Evolutionary conservation across 2,329 filamentous ascomycete species (phyloP).

Genomic region (Pseudonectria buxi): DNA sequence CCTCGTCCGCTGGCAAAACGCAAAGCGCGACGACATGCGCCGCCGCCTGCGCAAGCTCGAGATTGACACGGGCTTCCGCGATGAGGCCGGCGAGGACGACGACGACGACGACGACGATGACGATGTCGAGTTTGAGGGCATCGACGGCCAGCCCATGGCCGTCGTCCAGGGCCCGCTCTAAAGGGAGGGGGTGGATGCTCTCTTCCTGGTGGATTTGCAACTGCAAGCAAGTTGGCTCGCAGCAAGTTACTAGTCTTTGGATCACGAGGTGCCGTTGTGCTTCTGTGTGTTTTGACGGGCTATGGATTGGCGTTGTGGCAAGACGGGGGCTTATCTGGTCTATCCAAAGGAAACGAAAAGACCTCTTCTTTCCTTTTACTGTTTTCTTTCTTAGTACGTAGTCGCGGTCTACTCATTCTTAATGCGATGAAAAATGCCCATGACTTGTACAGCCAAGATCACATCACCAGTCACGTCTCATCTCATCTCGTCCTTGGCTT

Average conservation of each 20-base stretch:
- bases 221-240: too few species aligned
- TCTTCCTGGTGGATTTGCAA: too few species aligned
- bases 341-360: slow-evolving; percentile 12
- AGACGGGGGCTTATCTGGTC: slow-evolving; percentile 12
- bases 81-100: slow-evolving; percentile 53
- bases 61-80: slow-evolving; percentile 74
- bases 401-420: background rate
- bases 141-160: slow-evolving; percentile 23
- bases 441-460: background rate
- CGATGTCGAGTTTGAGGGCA: slow-evolving; percentile 35
- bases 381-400: slow-evolving; percentile 3
- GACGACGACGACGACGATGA: slow-evolving; percentile 59
- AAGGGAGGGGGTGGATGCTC: background rate
- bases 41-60: slow-evolving; percentile 62
- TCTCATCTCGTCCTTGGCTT: too few species aligned
- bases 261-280: slow-evolving; percentile 3
- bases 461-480: too few species aligned
- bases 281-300: slow-evolving; percentile 13
- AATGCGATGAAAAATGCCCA: background rate
- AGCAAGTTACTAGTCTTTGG: too few species aligned
- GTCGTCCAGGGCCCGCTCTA: slow-evolving; percentile 20
- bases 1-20: slow-evolving; percentile 84
- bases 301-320: slow-evolving; percentile 20
- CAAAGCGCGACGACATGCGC: slow-evolving; percentile 74
- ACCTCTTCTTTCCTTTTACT: slow-evolving; percentile 13